Conservation (phyloP, 352 stramenopile species). For the Hyaloperonospora brassicae region DNA sequence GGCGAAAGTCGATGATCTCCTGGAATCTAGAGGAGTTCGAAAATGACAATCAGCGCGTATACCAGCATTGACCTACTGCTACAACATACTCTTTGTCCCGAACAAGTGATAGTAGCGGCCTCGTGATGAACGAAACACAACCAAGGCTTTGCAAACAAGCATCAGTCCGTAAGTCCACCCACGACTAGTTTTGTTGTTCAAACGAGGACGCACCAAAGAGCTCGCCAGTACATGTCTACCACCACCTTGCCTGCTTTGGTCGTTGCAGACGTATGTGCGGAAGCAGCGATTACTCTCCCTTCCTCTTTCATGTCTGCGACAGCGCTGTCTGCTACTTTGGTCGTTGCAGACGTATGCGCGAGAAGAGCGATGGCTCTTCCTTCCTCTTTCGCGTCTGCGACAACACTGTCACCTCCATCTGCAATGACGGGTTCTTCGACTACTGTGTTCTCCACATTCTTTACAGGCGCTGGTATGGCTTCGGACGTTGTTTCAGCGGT, state of each 20-base stretch:
- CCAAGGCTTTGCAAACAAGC: conserved; percentile 35
- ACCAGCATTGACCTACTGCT: conserved; percentile 2
- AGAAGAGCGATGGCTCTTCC: conserved; percentile 3
- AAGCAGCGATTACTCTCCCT: conserved; percentile 2
- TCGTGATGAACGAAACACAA: conserved; percentile 68
- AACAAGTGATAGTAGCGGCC: conserved; percentile 51
- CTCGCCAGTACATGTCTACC: conserved; percentile 72
- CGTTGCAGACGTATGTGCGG: conserved; percentile 7
- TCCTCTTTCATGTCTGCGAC: conserved; percentile 36
- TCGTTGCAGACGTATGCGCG: conserved; percentile 6
- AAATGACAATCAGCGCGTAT: conserved; percentile 3
- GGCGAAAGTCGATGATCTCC: conserved; percentile 56
- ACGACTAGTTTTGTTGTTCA: neutral
- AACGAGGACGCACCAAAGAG: conserved; percentile 54
- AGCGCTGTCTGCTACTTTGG: conserved; percentile 12
- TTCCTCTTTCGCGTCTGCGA: conserved; percentile 35
- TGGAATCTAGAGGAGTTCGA: conserved; percentile 39
- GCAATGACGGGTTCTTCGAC: conserved; percentile 12
- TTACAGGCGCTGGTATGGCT: conserved; percentile 2
- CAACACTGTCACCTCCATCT: conserved; percentile 23
- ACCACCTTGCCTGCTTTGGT: conserved; percentile 35
- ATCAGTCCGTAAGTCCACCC: neutral
- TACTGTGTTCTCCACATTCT: conserved; percentile 4
- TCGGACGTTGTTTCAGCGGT: conserved; percentile 12
- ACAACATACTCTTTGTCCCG: conserved; percentile 44